Conservation (phyloP, 345 rosid genomes). For the Toxicodendron radicans region DNA sequence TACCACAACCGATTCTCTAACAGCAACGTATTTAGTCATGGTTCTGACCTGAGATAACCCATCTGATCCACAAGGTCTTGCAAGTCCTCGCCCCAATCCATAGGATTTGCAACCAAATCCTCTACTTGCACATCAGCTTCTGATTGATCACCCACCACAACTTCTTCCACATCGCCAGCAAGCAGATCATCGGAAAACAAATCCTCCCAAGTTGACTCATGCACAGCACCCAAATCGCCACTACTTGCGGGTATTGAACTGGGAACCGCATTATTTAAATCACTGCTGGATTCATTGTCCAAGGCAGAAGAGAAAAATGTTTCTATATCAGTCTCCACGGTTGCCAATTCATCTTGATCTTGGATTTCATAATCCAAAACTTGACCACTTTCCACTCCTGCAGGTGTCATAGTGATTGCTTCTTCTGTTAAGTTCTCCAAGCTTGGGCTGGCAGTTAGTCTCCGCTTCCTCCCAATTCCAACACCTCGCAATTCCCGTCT, state of each 20-base stretch:
- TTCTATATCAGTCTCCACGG: slow-evolving; percentile 47
- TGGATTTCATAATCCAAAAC: slow-evolving; percentile 17
- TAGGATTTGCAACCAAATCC: slow-evolving; percentile 44
- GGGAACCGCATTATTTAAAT: slow-evolving; percentile 15
- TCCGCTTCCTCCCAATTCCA: slow-evolving; percentile 54
- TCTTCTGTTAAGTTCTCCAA: slow-evolving; percentile 44
- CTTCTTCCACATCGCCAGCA: slow-evolving; percentile 34
- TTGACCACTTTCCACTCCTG: slow-evolving; percentile 10
- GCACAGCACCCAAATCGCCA: slow-evolving; percentile 29
- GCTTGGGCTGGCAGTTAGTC: slow-evolving; percentile 52
- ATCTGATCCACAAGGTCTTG: slow-evolving; percentile 69
- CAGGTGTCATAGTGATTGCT: slow-evolving; percentile 11
- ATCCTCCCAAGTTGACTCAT: slow-evolving; percentile 49
- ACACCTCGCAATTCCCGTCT: slow-evolving; percentile 38
- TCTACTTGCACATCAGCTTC: slow-evolving; percentile 54
- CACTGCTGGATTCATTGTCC: slow-evolving; percentile 51
- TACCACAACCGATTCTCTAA: background rate
- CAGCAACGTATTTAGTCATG: slow-evolving; percentile 28
- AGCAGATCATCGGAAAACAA: slow-evolving; percentile 42
- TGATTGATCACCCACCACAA: slow-evolving; percentile 25
- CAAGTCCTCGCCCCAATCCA: slow-evolving; percentile 58
- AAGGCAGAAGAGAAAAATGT: slow-evolving; percentile 42
- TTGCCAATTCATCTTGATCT: slow-evolving; percentile 26
- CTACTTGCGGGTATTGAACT: slow-evolving; percentile 20
- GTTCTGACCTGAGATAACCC: slow-evolving; percentile 55